phyloP scores from a whole-genome alignment of 805 yeast genomes.

The Saturnispora ahearnii region DNA sequence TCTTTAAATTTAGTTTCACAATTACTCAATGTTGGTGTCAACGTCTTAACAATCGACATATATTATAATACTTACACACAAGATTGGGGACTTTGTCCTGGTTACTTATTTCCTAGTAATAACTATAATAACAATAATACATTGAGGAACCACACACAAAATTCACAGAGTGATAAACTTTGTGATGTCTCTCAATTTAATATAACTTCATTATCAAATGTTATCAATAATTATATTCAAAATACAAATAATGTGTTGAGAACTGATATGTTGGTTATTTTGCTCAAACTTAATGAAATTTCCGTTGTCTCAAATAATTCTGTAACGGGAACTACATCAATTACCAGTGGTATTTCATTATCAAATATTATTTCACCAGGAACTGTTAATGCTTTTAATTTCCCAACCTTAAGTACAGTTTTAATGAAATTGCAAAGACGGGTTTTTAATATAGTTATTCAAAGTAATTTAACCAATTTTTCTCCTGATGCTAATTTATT shows the following conservation, averaged over 20 bases:
- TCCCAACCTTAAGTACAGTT: constrained; percentile 18
- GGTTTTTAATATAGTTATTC: constrained; percentile 29
- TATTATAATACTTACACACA: constrained; percentile 42
- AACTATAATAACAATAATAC: constrained; percentile 18
- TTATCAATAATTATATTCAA: constrained; percentile 28
- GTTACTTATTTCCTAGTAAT: not conserved
- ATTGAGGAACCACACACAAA: constrained; percentile 16
- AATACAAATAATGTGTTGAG: constrained; percentile 38
- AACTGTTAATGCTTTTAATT: not conserved
- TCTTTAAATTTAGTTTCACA: constrained; percentile 23
- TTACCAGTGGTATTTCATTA: constrained; percentile 5
- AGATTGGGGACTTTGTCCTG: constrained; percentile 52
- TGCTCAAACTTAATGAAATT: constrained; percentile 30
- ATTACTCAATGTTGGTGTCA: constrained; percentile 37
- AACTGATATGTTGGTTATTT: constrained; percentile 35
- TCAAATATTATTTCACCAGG: constrained; percentile 6
- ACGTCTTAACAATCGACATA: constrained; percentile 41
- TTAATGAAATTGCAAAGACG: constrained; percentile 29
- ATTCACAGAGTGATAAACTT: not conserved
- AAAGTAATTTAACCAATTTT: constrained; percentile 16
- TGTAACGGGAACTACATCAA: constrained; percentile 9
- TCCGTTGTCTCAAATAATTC: not conserved
- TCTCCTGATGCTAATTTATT: constrained; percentile 4
- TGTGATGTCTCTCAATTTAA: constrained; percentile 18
- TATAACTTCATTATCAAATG: constrained; percentile 19